These are phyloP conservation scores for Striga asiatica DNA, from an alignment of 257 asterid species.

Conservation along the genomic window DNA sequence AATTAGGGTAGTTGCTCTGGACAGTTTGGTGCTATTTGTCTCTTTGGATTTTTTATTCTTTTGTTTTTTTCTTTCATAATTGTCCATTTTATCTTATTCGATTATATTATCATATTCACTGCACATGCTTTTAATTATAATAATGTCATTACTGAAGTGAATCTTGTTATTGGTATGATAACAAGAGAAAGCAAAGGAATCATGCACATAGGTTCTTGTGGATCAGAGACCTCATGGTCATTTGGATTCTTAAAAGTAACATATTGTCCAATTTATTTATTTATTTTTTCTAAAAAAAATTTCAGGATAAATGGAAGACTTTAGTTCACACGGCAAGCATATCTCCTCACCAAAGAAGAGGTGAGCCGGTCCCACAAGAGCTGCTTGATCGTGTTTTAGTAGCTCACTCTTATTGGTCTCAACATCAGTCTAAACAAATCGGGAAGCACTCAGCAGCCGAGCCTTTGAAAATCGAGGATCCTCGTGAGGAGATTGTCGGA, in stretches of 20 bases:
- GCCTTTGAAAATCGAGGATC: slow-evolving; percentile 20
- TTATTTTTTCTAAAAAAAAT: too few species aligned
- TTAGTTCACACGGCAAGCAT: slow-evolving; percentile 89
- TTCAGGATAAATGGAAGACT: slow-evolving; percentile 92
- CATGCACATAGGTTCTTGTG: slow-evolving; percentile 21
- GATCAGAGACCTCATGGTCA: neutral
- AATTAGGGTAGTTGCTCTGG: neutral
- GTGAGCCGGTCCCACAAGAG: slow-evolving; percentile 90
- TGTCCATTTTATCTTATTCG: too few species aligned
- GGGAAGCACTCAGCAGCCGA: slow-evolving; percentile 33
- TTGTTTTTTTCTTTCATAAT: neutral
- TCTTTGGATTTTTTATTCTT: too few species aligned
- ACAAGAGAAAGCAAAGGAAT: slow-evolving; percentile 17
- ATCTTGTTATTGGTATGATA: slow-evolving; percentile 21
- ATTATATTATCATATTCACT: slow-evolving; percentile 13
- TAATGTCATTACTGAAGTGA: slow-evolving; percentile 16
- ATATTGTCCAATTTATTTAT: neutral
- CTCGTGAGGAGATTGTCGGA: slow-evolving; percentile 17
- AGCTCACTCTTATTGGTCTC: slow-evolving; percentile 72
- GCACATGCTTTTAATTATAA: slow-evolving; percentile 25
- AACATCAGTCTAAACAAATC: slow-evolving; percentile 53
- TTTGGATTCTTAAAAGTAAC: neutral
- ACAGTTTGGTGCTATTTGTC: too few species aligned
- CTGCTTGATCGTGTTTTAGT: slow-evolving; percentile 62
- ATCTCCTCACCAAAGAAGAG: slow-evolving; percentile 84